These are phyloP conservation scores for Escallonia rubra DNA, from an alignment of 129 eudicot species.

Conservation along the genomic window DNA sequence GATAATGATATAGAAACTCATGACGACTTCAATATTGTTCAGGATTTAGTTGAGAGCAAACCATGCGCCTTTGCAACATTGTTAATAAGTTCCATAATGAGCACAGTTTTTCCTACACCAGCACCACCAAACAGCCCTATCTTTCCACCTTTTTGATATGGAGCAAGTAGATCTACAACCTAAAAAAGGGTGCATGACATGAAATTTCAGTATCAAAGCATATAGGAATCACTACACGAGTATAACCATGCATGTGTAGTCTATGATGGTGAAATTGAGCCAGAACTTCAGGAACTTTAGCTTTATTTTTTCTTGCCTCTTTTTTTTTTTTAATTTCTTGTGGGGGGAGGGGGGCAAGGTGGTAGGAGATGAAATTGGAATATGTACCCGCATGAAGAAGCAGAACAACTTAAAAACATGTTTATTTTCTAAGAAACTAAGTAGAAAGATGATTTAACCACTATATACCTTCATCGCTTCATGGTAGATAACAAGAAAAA, in stretches of 20 bases:
- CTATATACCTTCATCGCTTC: neutral
- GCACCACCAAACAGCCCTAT: slow-evolving; percentile 99
- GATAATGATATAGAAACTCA: neutral
- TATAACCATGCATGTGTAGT: no score
- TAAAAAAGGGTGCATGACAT: slow-evolving; percentile 13
- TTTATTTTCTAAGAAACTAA: no score
- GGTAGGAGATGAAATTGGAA: no score
- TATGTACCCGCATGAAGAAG: no score
- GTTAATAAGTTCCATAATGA: slow-evolving; percentile 95
- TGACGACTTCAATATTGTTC: neutral
- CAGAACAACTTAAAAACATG: no score
- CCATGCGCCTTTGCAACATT: slow-evolving; percentile 99
- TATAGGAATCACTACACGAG: neutral
- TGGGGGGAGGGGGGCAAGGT: no score
- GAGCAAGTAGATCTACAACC: slow-evolving; percentile 99
- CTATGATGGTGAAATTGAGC: neutral
- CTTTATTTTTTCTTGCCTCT: no score
- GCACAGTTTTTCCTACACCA: slow-evolving; percentile 98
- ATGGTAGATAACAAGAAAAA: neutral
- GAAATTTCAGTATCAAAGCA: neutral
- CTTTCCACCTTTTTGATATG: slow-evolving; percentile 99
- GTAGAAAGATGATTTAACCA: neutral
- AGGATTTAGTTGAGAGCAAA: slow-evolving; percentile 14
- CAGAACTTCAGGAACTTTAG: no score
- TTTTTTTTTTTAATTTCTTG: no score